phyloP scores from a whole-genome alignment of 2,329 filamentous ascomycete genomes.

The Penicillium occitanis region DNA sequence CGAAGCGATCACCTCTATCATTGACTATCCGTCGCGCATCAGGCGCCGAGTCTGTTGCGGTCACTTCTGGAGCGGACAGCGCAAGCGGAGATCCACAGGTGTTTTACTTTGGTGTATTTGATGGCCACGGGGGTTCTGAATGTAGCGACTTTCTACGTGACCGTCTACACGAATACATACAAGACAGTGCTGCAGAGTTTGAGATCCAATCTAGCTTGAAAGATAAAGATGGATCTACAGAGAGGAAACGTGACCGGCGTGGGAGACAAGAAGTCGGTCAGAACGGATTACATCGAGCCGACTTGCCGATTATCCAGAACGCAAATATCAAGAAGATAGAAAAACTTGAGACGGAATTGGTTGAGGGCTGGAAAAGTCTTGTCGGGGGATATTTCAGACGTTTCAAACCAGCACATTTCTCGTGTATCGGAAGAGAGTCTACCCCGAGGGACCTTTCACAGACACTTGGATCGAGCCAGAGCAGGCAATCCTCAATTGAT shows the following conservation, averaged over 20 bases:
- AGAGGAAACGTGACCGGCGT: slow-evolving; percentile 24
- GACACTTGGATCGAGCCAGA: slow-evolving; percentile 22
- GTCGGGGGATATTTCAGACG: slow-evolving; percentile 94
- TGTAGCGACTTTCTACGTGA: slow-evolving; percentile 86
- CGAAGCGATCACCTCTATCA: slow-evolving; percentile 72
- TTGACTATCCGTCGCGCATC: slow-evolving; percentile 45
- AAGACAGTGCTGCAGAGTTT: slow-evolving; percentile 74
- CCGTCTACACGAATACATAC: slow-evolving; percentile 82
- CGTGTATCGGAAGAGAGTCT: slow-evolving; percentile 37
- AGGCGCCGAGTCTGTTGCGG: slow-evolving; percentile 30
- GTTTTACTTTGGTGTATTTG: slow-evolving; percentile 96
- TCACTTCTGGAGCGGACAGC: slow-evolving; percentile 59
- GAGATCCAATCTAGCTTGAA: slow-evolving; percentile 74
- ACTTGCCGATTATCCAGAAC: slow-evolving; percentile 51
- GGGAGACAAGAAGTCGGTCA: slow-evolving; percentile 8
- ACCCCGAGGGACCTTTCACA: slow-evolving; percentile 37
- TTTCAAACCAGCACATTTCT: slow-evolving; percentile 80
- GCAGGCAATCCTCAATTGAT: slow-evolving; percentile 32
- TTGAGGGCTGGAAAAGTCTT: slow-evolving; percentile 75
- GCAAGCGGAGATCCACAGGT: slow-evolving; percentile 88
- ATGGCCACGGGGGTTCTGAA: slow-evolving; percentile 88
- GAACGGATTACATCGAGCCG: slow-evolving; percentile 16
- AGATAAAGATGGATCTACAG: slow-evolving; percentile 26
- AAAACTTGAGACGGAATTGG: slow-evolving; percentile 67
- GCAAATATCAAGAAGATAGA: slow-evolving; percentile 62